Conservation (phyloP, 495 filamentous ascomycete species). For the Clohesyomyces aquaticus region DNA sequence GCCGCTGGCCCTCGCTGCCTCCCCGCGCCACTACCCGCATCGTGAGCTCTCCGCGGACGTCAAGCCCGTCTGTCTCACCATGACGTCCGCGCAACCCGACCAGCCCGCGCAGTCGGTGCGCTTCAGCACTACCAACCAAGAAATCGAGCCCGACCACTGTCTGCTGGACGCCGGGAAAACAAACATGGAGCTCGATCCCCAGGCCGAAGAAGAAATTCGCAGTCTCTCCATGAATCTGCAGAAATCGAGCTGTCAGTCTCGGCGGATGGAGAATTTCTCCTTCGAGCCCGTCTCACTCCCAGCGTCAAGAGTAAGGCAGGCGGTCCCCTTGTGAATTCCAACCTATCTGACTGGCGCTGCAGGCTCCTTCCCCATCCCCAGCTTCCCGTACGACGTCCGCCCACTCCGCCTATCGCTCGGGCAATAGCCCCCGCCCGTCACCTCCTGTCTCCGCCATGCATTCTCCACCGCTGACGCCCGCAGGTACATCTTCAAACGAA, state of each 20-base stretch:
- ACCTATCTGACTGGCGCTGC: conserved; percentile 3
- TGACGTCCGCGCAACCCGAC: conserved; percentile 21
- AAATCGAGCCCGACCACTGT: conserved; percentile 66
- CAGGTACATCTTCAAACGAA: conserved; percentile 63
- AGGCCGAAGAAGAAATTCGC: conserved; percentile 67
- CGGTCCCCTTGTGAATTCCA: conserved; percentile 3
- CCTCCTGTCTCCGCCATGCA: conserved; percentile 67
- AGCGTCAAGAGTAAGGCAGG: conserved; percentile 73
- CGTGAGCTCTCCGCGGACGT: not conserved
- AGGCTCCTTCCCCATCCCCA: conserved; percentile 57
- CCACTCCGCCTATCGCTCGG: conserved; percentile 44
- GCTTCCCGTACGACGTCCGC: conserved; percentile 51
- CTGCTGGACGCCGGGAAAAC: conserved; percentile 45
- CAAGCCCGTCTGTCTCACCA: conserved; percentile 4
- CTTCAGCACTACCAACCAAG: conserved; percentile 78
- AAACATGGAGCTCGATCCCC: conserved; percentile 50
- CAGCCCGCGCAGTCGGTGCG: conserved; percentile 59
- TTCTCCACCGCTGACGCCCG: conserved; percentile 88
- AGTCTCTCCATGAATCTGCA: conserved; percentile 73
- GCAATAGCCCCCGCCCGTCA: conserved; percentile 50
- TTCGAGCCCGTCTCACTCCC: conserved; percentile 88
- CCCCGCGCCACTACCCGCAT: not conserved
- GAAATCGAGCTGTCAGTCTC: conserved; percentile 73
- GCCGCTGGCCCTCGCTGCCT: not conserved
- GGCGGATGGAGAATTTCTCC: conserved; percentile 78